Base-by-base conservation (phyloP, 257 asterid species). In the Nicotiana undulata region DNA sequence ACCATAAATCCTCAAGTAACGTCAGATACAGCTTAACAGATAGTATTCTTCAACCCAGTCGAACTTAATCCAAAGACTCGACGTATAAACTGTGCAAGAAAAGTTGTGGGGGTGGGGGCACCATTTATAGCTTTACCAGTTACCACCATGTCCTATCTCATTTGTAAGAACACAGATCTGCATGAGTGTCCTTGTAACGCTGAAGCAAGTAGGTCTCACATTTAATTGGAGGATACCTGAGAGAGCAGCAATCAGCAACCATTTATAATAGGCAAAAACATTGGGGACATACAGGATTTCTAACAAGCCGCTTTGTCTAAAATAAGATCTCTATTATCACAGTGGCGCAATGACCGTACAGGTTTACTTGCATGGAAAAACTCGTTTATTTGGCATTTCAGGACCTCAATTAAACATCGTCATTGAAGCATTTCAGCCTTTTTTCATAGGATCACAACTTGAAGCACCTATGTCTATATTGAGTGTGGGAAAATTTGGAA, bases 141-240 rank as follows among this genome's bases (percentile, higher is more conserved):
- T 13, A 72, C 12, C 59, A 24, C 51, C 37, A 46, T 11, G 6
- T 12, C 55, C 15, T 51, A 22, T 56, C 70, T 88, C 83, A 86
- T 76, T 85, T 76, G 88, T 94, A 92, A n/a, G 93, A 86, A 68
- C 49, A 63, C 51, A 84, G 88, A 63, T 86, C 88, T 11, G 77
- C 91, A 79, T 93, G 97, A 8, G 98, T 93, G 16, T 92, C 98
- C 52, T 56, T 78, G 79, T 93, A 95, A 86, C 87, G 86, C 85
- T 88, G 96, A 20, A 82, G 86, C 89, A 95, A 3, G 86, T 95
- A 90, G 78, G 88, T 91, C 84, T 86, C 86, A 66, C 87, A 85
- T 83, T 82, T 92, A 74, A 95, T 81, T 15, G 98, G 94, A 82
- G 91, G 91, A 84, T 82, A 95, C 88, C 98, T 94, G 86, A 32